These are phyloP conservation scores for Lasiosphaeria ovina DNA, from an alignment of 495 filamentous ascomycete genomes.

Conservation along the genomic window DNA sequence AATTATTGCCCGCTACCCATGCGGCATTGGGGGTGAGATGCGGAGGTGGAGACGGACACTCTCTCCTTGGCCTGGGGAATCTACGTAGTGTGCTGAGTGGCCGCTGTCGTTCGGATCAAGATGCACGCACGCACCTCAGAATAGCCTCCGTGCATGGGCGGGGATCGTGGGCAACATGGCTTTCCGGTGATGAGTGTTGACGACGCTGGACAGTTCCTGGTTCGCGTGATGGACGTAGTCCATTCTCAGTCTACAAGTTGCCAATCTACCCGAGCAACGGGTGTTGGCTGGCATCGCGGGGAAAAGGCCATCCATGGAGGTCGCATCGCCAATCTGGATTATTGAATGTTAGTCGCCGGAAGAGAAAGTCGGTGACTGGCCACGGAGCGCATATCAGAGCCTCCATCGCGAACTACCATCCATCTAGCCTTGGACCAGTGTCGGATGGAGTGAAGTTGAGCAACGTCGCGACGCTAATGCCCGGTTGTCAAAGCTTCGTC, in stretches of 20 bases:
- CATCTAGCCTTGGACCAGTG: background rate
- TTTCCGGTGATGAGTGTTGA: too few relatives aligned
- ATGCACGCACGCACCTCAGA: background rate
- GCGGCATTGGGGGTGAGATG: background rate
- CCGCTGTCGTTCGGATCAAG: background rate
- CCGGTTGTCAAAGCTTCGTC: background rate
- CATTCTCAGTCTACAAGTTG: too few relatives aligned
- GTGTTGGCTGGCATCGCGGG: background rate
- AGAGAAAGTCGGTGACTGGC: background rate
- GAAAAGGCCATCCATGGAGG: background rate
- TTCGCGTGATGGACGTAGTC: too few relatives aligned
- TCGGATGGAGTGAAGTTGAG: background rate
- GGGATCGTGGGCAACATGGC: background rate
- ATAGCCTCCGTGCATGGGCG: background rate
- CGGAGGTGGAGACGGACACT: background rate
- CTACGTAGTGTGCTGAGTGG: background rate
- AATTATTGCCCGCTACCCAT: background rate
- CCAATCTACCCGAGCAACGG: background rate
- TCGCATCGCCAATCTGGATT: background rate
- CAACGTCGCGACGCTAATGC: background rate
- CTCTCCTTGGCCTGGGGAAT: background rate
- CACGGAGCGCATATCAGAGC: background rate
- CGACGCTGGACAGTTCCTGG: too few relatives aligned
- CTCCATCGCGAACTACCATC: conserved; percentile 5
- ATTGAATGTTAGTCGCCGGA: background rate